Base-by-base conservation (phyloP, 495 filamentous ascomycete species). In the Lasiosphaeria ovina region DNA sequence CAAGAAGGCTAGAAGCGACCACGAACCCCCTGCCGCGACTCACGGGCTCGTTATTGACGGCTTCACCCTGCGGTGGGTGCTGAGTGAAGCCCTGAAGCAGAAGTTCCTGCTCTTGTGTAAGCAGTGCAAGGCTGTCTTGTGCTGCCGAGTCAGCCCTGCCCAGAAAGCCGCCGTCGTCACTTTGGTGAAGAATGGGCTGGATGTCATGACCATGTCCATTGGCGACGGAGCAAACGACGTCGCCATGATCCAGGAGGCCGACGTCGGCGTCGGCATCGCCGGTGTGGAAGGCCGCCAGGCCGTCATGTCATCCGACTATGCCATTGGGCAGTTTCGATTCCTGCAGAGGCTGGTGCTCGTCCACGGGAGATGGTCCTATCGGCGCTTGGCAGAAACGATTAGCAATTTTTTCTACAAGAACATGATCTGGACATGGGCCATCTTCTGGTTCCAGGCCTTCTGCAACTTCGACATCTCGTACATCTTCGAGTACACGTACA, bases 361-460 rank as follows among this genome's bases (percentile, higher is more conserved):
- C 35, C 95, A 99, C 72, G 95, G 95, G 44, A 85, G 95, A 61
- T 99, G 94, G 91, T 95, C 91, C 40, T 99, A 99, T 74, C 82
- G 93, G 35, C 87, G 95, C 63, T 77, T 98, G 71, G 92, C 86
- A 53, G 95, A 99, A 81, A 89, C 89, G 34, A 96, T 93, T 64
- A 91, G 92, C 68, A 99, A 99, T 71, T 99, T 99, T 83, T 99
- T 99, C 80, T 99, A 99, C 83, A 99, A 99, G 89, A 98, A 97
- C 77, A 87, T 99, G 76, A 88, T 98, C 53, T 99, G 95, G 95
- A 97, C 92, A 14, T 91, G 97, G 67, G 85, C 91, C 32, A 88
- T 99, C 56, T 96, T 98, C 81, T 99, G 94, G 95, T 99, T 90
- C 77, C 93, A 94, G 73, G 88, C 94, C 57, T 98, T 89, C 76